Base-by-base conservation (phyloP, 495 filamentous ascomycete species). In the Aspergillus taichungensis region DNA sequence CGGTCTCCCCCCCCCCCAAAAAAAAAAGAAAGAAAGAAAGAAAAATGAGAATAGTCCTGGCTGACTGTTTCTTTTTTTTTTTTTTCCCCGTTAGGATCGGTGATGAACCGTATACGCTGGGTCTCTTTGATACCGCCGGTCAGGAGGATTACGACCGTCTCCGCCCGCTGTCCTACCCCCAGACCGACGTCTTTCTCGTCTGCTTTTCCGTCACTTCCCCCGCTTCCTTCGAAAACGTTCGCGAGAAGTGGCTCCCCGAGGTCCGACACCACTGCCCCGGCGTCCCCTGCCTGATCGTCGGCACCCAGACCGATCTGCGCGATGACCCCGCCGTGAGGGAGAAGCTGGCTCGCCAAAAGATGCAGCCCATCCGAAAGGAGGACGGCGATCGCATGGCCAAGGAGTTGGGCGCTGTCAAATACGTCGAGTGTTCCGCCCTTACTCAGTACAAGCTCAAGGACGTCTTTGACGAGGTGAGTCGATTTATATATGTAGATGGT, bases 131-230 rank as follows among this genome's bases (percentile, higher is more conserved):
- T 82, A 98, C 92, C 29, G 92, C 92, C 40, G 92, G 92, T 56
- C 92, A 98, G 74, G 92, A 98, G 73, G 92, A 98, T 81, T 97
- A 98, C 66, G 92, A 98, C 68, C 87, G 92, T 46, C 81, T 98
- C 34, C 87, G 92, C 32, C 92, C 92, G 11, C 77, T 97, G 45
- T 97, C 92, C 41, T 98, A 98, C 59, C 92, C 92, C 0, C 92
- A 98, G 69, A 98, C 92, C 52, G 92, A 98, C 62, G 92, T 98
- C 40, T 98, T 98, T 70, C 80, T 98, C 34, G 90, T 98, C 53
- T 98, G 92, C 71, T 98, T 98, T 67, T 94, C 87, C 59, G 92
- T 98, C 54, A 97, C 91, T 30, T 97, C 92, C 9, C 92, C 94
- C n/a, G 88, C 92, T 32, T 95, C 88, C 11, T 98, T 98, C 62